phyloP scores from a whole-genome alignment of 768 basidiomycete genomes.

The Hygrocybe coccinea region DNA sequence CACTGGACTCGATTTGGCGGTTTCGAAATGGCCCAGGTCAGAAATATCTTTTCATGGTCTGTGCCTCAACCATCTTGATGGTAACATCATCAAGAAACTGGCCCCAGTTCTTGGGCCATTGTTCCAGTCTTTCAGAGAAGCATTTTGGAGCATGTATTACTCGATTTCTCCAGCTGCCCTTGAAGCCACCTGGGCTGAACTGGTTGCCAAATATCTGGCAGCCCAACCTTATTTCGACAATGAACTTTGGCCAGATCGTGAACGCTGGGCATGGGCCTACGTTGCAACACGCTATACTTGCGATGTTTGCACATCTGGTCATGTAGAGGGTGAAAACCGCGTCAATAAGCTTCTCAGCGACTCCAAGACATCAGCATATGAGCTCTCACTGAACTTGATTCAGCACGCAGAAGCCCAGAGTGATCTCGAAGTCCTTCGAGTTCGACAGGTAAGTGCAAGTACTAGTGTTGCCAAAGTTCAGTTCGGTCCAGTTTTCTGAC shows the following conservation, averaged over 20 bases:
- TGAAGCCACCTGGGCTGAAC: slow-evolving; percentile 17
- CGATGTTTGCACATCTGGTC: slow-evolving; percentile 32
- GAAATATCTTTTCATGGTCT: neutral
- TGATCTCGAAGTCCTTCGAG: slow-evolving; percentile 20
- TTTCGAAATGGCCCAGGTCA: neutral
- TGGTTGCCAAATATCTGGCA: slow-evolving; percentile 13
- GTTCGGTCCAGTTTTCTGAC: no score
- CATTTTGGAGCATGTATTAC: neutral
- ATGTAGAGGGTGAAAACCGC: slow-evolving; percentile 28
- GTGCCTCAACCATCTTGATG: slow-evolving; percentile 1
- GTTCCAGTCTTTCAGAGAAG: neutral
- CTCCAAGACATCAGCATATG: slow-evolving; percentile 16
- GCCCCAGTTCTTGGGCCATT: neutral
- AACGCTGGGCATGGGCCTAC: slow-evolving; percentile 36
- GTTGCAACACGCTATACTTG: slow-evolving; percentile 27
- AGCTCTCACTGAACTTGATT: slow-evolving; percentile 6
- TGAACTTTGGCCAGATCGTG: slow-evolving; percentile 26
- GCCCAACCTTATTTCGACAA: slow-evolving; percentile 23
- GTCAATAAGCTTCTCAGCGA: slow-evolving; percentile 24
- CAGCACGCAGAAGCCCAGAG: slow-evolving; percentile 24
- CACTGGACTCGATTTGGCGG: neutral
- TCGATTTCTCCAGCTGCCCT: slow-evolving; percentile 18
- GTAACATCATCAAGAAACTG: slow-evolving; percentile 1
- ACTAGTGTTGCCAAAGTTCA: no score
- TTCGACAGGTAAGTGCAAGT: slow-evolving; percentile 20